A percentile compares a stretch with the other conserved stretches of the same genome.
Evolutionary conservation across 371 early-diverging fungal species (phyloP).

Genomic region (Massospora cicadina): DNA sequence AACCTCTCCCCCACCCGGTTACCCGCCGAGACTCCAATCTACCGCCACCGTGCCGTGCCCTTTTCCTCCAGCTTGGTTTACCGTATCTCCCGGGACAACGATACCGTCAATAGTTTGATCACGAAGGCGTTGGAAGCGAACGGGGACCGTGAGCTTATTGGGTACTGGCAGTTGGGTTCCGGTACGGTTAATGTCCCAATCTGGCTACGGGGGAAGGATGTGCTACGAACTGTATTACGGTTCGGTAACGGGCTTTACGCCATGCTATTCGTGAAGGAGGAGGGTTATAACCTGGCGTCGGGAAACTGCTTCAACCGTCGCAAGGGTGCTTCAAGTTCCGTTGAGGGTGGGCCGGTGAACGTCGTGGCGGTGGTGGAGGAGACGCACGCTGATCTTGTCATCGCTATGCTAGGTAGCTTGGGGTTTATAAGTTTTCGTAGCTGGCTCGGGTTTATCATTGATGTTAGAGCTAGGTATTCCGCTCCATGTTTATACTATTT

Average conservation of each 20-base stretch:
- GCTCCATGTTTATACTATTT: too few relatives aligned
- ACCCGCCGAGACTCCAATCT: background rate
- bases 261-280: background rate
- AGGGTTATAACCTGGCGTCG: background rate
- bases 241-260: background rate
- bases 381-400: background rate
- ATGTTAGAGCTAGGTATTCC: too few relatives aligned
- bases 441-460: too few relatives aligned
- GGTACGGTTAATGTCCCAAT: background rate
- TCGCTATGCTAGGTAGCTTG: background rate
- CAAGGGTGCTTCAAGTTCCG: background rate
- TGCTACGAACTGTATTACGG: background rate
- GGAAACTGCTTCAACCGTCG: background rate
- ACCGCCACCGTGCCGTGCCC: background rate
- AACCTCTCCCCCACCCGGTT: background rate
- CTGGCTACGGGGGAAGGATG: background rate
- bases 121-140: background rate
- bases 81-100: background rate
- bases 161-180: background rate
- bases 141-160: background rate
- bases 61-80: background rate
- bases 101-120: background rate
- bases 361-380: background rate
- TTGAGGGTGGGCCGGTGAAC: background rate
- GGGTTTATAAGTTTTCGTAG: too few relatives aligned